Evolutionary conservation across 2,329 filamentous ascomycete species (phyloP), one percentile per base, ranked within the genome.

Genomic region (Alternaria brassicicola): DNA sequence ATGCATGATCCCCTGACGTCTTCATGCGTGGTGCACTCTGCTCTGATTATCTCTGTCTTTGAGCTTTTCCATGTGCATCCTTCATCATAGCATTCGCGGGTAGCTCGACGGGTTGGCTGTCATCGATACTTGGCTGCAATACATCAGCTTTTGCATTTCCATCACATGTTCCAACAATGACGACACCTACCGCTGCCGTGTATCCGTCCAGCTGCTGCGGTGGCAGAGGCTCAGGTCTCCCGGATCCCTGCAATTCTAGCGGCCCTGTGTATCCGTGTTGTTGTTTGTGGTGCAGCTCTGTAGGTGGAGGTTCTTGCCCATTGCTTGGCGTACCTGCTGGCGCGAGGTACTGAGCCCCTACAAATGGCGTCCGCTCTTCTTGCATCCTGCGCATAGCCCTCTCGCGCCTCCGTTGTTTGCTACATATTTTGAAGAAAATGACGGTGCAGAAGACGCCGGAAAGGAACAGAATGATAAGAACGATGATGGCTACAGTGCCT

Each of bases 171-270:
- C 12, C 12, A 10, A 4, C 17, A 17, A 28, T 3, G n/a, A 23
- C 4, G 10, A 12, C 6, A 55, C 52, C 26, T 38, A 57, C 58
- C 26, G 35, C 50, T 28, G 43, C 55, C 28, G 39, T 43, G 23
- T 55, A 55, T 3, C 61, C 61, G 30, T 63, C 58, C 25, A 64
- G 38, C 28, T 65, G 52, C 12, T 60, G 63, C 9, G 38, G 36
- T 23, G 47, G 45, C 9, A 12, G 23, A 31, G 9, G 41, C 8
- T 21, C 25, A 9, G 38, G 26, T 8, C 46, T 50, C n/a, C 15
- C 55, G 36, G 28, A 35, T 28, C 55, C 55, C 15, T 63, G 57
- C 19, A 64, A 28, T 30, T 65, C 63, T 38, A 57, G 23, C 13
- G 63, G 56, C 2, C 56, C 59, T 15, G 48, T 25, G 9, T 59